Evolutionary conservation across 176 grass and related monocot genomes (phyloP).

Genomic region (Puccinellia tenuiflora): DNA sequence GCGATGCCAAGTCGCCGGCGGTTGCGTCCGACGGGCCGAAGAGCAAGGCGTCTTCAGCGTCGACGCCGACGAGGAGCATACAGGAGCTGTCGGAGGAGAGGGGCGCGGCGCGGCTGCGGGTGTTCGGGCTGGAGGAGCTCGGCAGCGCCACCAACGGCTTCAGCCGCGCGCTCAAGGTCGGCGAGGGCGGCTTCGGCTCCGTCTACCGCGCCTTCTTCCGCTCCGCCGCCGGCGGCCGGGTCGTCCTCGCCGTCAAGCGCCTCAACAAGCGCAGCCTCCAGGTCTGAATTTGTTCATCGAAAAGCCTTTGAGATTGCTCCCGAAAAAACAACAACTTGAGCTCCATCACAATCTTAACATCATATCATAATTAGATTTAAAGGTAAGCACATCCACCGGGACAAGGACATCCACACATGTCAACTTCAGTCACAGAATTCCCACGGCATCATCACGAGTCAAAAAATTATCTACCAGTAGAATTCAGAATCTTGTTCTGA

Average conservation of each 20-base stretch:
- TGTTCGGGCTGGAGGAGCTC: conserved; percentile 74
- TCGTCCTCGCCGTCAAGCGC: conserved; percentile 74
- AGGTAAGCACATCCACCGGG: neutral
- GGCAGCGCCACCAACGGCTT: conserved; percentile 59
- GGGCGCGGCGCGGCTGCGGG: conserved; percentile 53
- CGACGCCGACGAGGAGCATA: conserved; percentile 51
- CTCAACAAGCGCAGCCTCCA: conserved; percentile 76
- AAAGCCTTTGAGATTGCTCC: no score
- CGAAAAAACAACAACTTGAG: neutral
- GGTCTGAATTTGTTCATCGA: conserved; percentile 16
- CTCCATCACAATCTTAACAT: neutral
- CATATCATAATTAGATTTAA: neutral
- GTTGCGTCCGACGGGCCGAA: neutral
- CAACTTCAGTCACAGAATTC: conserved; percentile 21
- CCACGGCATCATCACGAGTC: conserved; percentile 13
- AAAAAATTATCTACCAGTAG: conserved; percentile 18
- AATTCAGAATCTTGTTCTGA: neutral
- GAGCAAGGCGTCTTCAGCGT: conserved; percentile 33
- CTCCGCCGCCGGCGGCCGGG: conserved; percentile 29
- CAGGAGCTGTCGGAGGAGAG: conserved; percentile 67
- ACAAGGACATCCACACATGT: conserved; percentile 26
- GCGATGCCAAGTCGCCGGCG: neutral
- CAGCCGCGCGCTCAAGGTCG: conserved; percentile 79
- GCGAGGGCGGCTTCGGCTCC: conserved; percentile 81
- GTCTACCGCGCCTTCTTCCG: conserved; percentile 80